Base-by-base conservation (phyloP, 2,329 filamentous ascomycete genomes). In the Sclerotinia subarctica region DNA sequence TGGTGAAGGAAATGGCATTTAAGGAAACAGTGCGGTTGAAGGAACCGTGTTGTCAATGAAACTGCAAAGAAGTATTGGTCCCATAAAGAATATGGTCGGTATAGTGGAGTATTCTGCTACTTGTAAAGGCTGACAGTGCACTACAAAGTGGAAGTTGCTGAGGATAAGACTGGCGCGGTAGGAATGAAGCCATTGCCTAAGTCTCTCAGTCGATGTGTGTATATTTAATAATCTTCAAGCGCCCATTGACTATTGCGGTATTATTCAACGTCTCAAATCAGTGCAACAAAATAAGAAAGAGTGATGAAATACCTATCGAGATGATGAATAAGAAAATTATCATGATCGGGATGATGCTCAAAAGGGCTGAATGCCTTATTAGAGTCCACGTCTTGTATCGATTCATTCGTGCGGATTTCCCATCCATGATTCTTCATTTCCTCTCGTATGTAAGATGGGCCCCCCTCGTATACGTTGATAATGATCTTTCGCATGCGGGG, bases 371-470 rank as follows among this genome's bases (percentile, higher is more conserved):
- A 17, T 6, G 68, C 59, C 32, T 59, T 46, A n/a, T 71, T 67
- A 21, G 62, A 64, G 46, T 66, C 69, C 60, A 7, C 47, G 49
- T 68, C 69, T 70, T 70, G 66, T 13, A 58, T 52, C 64, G 65
- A 56, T 69, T 71, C 69, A 42, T 32, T 70, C 60, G 56, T 44
- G 67, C 42, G 71, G 24, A 75, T 60, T 69, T 21, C 73, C 74
- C 71, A 76, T 70, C 70, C 71, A 38, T 70, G 66, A 66, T 67
- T 71, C 70, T 70, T 38, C 68, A 76, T 73, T 71, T 70, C 57
- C 47, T 53, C 69, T 71, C 63, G 54, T 42, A 74, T 70, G 68
- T 59, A 65, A 69, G 67, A 69, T 53, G 69, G 69, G 15, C 58
- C 67, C 21, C 70, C 66, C 51, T 70, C 67, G 62, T 70, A 72